A percentile compares a stretch with the other conserved stretches of the same genome.
phyloP scores from a whole-genome alignment of 2,329 filamentous ascomycete genomes.

The Aplosporella prunicola region DNA sequence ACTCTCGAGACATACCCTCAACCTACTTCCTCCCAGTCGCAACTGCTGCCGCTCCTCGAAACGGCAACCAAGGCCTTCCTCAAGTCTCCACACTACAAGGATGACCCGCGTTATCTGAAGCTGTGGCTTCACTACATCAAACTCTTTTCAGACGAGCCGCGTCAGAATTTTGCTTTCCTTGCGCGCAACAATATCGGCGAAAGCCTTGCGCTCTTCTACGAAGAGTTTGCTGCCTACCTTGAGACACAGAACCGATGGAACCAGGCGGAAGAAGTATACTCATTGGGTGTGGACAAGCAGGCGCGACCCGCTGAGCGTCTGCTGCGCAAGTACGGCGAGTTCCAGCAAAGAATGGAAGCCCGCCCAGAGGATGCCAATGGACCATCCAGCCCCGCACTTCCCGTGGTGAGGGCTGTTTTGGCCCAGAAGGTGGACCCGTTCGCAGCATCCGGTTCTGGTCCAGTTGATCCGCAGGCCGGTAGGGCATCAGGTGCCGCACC shows the following conservation, averaged over 20 bases:
- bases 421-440: constrained; percentile 83
- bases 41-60: constrained; percentile 79
- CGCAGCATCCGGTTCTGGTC: constrained; percentile 37
- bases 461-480: constrained; percentile 59
- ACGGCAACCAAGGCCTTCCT: constrained; percentile 87
- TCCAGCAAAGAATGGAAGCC: constrained; percentile 68
- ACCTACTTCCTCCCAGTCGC: constrained; percentile 84
- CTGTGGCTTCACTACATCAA: constrained; percentile 91
- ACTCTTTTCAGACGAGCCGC: constrained; percentile 84
- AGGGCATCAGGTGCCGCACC: constrained; percentile 29
- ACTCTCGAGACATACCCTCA: constrained; percentile 90
- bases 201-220: constrained; percentile 81
- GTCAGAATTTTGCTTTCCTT: constrained; percentile 86
- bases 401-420: constrained; percentile 70
- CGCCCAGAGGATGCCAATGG: constrained; percentile 52
- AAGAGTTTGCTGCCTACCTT: constrained; percentile 91
- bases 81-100: constrained; percentile 78
- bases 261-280: constrained; percentile 91
- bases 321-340: constrained; percentile 83
- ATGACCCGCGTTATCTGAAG: constrained; percentile 87
- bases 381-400: constrained; percentile 79
- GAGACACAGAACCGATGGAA: constrained; percentile 74
- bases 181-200: constrained; percentile 84
- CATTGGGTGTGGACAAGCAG: constrained; percentile 78
- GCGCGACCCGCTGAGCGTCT: constrained; percentile 74